Evolutionary conservation across 441 rosid species (phyloP), one percentile per base, ranked within the genome.

Genomic region (Metrosideros polymorpha): DNA sequence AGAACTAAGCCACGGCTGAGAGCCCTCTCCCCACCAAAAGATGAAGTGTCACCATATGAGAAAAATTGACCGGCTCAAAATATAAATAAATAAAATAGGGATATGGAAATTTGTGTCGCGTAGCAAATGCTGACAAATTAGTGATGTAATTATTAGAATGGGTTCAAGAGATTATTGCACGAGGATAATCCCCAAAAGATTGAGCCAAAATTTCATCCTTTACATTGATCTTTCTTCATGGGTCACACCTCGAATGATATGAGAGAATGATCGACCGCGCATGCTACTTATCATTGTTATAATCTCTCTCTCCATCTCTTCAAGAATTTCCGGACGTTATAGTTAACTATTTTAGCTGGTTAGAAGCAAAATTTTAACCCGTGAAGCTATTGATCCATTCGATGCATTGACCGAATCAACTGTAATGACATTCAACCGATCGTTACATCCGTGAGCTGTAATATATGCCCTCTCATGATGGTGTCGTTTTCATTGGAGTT

Each of bases 391-490:
- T 66, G 9, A 5, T 66, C 4, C 1, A 13, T 17, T 32, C 0
- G 13, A 63, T 1, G 76, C 79, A 25, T 19, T 27, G 47, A 71
- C n/a, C 27, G 15, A 45, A 35, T 35, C 45, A 19, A 66, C 15
- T 6, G 45, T 19, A 19, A 3, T 35, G 27, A 24, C n/a, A 39
- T 32, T 13, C 12, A 47, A 35, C 35, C 15, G 8, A 35, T 35
- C 47, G 0, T 39, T 71, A 39, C n/a, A 0, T 6, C 49, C 9
- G 3, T 22, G 47, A 22, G 79, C 0, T 9, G 5, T 22, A 17
- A 71, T 6, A 71, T 6, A 39, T 10, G 15, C n/a, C 47, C n/a
- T 71, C 47, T 9, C 22, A 39, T 39, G 79, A 39, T 39, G n/a
- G 79, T 0, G n/a, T 71, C 9, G 17, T 22, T 22, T 71, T 39